Base-by-base conservation (phyloP, 2,329 filamentous ascomycete species). In the Aureobasidium sp. region DNA sequence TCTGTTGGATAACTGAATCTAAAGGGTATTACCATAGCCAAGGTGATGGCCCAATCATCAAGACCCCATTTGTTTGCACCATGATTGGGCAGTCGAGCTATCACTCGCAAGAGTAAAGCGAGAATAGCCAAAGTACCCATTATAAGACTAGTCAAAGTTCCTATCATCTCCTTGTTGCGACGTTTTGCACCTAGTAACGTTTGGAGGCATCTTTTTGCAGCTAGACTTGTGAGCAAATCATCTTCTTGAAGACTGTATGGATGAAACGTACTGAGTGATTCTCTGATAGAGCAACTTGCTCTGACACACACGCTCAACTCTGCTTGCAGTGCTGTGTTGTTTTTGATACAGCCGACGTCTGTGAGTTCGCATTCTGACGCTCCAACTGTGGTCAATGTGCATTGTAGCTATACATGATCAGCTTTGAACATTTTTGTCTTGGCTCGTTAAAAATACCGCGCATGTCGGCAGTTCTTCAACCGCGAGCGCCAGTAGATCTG, bases 291-390 rank as follows among this genome's bases (percentile, higher is more conserved):
- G 21, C 57, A 58, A 12, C 35, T 39, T n/a, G 40, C 24, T 4
- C 30, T 48, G 6, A 59, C 53, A 34, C 57, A 58, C 4, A 52
- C 24, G n/a, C 34, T 54, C 25, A 57, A 42, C 32, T 55, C 25
- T 12, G 40, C 51, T 7, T 56, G 50, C 16, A 59, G 41, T 3
- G 50, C 48, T 12, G 47, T 48, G 32, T 59, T 59, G 39, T 47
- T 52, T 52, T 56, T 57, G 25, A 55, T 59, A 49, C 60, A 62
- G 5, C 54, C 53, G 8, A 61, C 41, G 16, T 62, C 56, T n/a
- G 57, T 58, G 17, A 53, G 21, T 3, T 57, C 48, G 47, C 60
- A 62, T 12, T 57, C 56, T 14, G 58, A 59, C 6, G 22, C 35
- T 10, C 24, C 24, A 12, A 50, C 10, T 2, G 25, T 50, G 5